Evolutionary conservation across 805 yeast species (phyloP).

Genomic region (Saccharomyces paradoxus): DNA sequence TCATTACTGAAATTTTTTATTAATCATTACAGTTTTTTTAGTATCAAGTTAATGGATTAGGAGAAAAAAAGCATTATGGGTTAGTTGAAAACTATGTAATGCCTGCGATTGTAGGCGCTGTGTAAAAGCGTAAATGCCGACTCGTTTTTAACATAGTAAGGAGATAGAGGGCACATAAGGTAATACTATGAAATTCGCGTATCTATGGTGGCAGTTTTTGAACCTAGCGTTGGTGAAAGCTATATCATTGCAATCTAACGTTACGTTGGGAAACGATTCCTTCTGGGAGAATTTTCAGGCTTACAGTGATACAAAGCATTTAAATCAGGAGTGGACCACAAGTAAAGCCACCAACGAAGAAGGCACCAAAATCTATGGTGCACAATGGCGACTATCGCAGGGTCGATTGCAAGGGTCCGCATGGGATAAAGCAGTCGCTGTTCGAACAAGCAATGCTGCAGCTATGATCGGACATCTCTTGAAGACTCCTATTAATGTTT

Average conservation of each 20-base stretch:
- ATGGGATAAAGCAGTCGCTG: constrained; percentile 69
- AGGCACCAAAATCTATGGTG: constrained; percentile 53
- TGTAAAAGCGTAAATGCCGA: not conserved
- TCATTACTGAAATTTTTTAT: not conserved
- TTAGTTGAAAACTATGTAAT: not conserved
- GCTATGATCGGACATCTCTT: constrained; percentile 71
- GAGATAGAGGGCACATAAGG: not conserved
- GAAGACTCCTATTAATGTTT: constrained; percentile 44
- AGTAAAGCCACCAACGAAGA: constrained; percentile 26
- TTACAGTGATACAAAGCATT: constrained; percentile 32
- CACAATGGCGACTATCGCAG: constrained; percentile 47
- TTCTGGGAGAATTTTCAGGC: constrained; percentile 58
- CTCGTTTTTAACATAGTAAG: not conserved
- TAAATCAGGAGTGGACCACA: constrained; percentile 45
- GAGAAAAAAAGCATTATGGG: not conserved
- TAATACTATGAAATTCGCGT: not conserved
- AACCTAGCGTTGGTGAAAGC: not conserved
- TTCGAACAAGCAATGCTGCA: constrained; percentile 67
- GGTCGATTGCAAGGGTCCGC: constrained; percentile 2
- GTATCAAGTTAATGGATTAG: not conserved
- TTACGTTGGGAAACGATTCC: constrained; percentile 27
- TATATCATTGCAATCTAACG: not conserved
- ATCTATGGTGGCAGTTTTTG: not conserved
- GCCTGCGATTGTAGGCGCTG: not conserved
- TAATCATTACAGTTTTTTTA: not conserved